phyloP scores from a whole-genome alignment of 75 land plant species.

The Picea sitchensis region DNA sequence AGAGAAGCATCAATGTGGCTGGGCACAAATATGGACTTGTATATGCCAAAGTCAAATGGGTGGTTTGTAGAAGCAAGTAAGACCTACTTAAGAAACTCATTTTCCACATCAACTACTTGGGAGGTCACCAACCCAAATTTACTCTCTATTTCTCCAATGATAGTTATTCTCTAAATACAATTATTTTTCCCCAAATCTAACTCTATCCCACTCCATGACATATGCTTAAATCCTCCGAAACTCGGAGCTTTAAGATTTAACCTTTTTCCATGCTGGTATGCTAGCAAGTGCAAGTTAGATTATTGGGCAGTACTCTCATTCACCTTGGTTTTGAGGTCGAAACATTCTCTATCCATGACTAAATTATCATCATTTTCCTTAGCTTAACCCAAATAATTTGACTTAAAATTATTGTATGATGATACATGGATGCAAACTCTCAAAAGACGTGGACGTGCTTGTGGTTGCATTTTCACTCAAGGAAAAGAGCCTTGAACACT shows the following conservation, averaged over 20 bases:
- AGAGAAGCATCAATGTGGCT: constrained; percentile 75
- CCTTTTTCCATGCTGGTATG: constrained; percentile 41
- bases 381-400: too few species aligned
- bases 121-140: constrained; percentile 78
- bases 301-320: constrained; percentile 6
- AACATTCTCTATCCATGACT: too few species aligned
- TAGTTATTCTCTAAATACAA: too few species aligned
- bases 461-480: too few species aligned
- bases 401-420: too few species aligned
- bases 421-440: too few species aligned
- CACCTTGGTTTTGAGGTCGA: constrained; percentile 39
- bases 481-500: too few species aligned
- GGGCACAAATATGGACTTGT: constrained; percentile 75
- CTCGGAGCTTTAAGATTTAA: constrained; percentile 33
- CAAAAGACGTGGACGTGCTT: too few species aligned
- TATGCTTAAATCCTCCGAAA: too few species aligned
- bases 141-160: constrained; percentile 78
- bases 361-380: too few species aligned
- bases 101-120: constrained; percentile 77
- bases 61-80: constrained; percentile 58
- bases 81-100: constrained; percentile 76
- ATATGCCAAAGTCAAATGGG: constrained; percentile 82
- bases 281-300: neutral
- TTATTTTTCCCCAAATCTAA: too few species aligned
- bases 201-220: too few species aligned